Evolutionary conservation across 2,329 filamentous ascomycete species (phyloP), one percentile per base, ranked within the genome.

Genomic region (Microdochium nivale): DNA sequence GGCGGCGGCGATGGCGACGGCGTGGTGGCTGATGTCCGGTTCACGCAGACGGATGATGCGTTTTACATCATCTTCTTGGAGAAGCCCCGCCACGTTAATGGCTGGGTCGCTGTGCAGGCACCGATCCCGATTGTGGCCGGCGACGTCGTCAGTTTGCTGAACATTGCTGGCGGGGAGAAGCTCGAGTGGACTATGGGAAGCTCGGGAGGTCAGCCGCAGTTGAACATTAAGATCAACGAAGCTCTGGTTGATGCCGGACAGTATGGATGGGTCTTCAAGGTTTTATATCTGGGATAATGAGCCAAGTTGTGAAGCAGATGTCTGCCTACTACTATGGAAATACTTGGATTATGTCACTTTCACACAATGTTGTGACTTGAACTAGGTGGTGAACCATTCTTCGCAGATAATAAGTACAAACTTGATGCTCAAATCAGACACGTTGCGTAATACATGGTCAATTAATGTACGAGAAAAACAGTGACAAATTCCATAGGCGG

Each of bases 61-160:
- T 81, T 81, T 53, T 81, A 80, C 55, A 66, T 80, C 35, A 55
- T 73, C 14, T 69, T 70, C 2, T 56, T 81, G 32, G 65, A 68
- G 5, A 66, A 66, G 44, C 76, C 75, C 14, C 52, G 55, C 9
- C 49, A 54, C 2, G 52, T 25, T 2, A 62, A 65, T n/a, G 62
- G 60, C 1, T 67, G 62, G 2, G 55, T 79, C 2, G 57, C 66
- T 1, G 55, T 80, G 4, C 58, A 68, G 32, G 70, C 69, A 30
- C 70, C 72, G 0, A 58, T 80, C 2, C 78, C 78, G 0, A 70
- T 71, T 16, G 48, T 79, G 7, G 51, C 65, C 1, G 75, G 74
- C 0, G 78, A 81, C 55, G 48, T 60, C 19, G 67, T 80, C 1
- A 72, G 67, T 8, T 65, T 78, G 25, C 61, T 77, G 2, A 72